Evolutionary conservation across 306 rosid genomes (phyloP).

Genomic region (Citrullus amarus): DNA sequence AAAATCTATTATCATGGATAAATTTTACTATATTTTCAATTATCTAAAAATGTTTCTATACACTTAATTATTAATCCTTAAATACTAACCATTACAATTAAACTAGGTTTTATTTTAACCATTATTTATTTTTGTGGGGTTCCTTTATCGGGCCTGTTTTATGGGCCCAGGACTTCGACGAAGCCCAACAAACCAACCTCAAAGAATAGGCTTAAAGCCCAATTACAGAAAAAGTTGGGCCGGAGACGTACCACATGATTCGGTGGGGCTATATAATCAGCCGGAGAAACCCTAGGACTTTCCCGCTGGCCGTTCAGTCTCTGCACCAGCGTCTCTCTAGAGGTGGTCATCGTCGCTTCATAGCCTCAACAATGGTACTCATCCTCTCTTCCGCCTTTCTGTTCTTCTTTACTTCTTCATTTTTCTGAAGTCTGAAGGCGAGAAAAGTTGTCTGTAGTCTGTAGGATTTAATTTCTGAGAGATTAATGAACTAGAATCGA

Average conservation of each 20-base stretch:
- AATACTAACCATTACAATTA: no score
- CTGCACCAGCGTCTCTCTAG: neutral
- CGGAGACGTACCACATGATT: neutral
- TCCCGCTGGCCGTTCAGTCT: neutral
- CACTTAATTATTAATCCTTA: no score
- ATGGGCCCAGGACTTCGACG: neutral
- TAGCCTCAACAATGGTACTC: neutral
- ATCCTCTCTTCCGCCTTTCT: neutral
- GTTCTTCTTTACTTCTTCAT: neutral
- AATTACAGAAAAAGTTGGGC: neutral
- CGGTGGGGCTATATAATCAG: neutral
- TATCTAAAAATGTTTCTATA: no score
- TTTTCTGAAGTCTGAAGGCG: neutral
- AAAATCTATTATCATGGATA: no score
- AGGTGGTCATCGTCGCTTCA: neutral
- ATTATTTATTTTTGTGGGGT: no score
- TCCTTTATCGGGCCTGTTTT: no score
- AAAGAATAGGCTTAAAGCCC: neutral
- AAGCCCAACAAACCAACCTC: neutral
- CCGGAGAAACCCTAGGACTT: neutral
- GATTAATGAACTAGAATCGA: neutral
- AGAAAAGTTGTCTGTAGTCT: neutral
- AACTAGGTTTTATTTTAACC: no score
- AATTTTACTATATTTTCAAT: no score
- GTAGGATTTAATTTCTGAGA: neutral